Percentiles rank a stretch among this genome's conserved stretches.
These are phyloP conservation scores for Emericellopsis atlantica DNA, from an alignment of 2,329 filamentous ascomycete species.

Conservation along the genomic window DNA sequence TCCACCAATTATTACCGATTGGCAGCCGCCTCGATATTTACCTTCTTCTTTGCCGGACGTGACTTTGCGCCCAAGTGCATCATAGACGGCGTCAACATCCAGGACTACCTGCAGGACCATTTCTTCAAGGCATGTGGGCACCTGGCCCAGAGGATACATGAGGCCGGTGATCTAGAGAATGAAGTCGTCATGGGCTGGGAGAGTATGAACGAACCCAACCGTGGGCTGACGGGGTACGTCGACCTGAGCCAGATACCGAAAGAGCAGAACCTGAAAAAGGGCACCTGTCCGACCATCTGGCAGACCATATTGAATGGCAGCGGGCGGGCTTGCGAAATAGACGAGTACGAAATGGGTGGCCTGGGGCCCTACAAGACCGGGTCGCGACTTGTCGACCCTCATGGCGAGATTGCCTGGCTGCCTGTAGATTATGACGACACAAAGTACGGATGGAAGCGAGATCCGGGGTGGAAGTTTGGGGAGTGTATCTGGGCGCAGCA, in stretches of 20 bases:
- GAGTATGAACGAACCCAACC: constrained; percentile 88
- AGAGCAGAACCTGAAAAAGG: constrained; percentile 85
- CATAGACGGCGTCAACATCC: constrained; percentile 89
- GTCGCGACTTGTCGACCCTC: constrained; percentile 69
- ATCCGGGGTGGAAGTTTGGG: constrained; percentile 82
- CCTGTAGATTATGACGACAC: constrained; percentile 72
- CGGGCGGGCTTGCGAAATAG: constrained; percentile 77
- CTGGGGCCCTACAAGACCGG: constrained; percentile 89
- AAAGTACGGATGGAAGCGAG: constrained; percentile 81
- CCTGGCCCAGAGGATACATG: constrained; percentile 71
- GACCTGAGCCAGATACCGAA: constrained; percentile 72
- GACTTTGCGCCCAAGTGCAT: constrained; percentile 95
- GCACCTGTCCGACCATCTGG: constrained; percentile 86
- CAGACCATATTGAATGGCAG: constrained; percentile 88
- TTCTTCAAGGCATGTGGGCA: constrained; percentile 71
- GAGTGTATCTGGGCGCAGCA: constrained; percentile 96
- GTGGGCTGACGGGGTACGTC: constrained; percentile 71
- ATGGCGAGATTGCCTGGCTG: constrained; percentile 77
- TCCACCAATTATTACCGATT: constrained; percentile 90
- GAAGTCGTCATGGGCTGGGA: constrained; percentile 92
- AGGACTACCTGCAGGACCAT: constrained; percentile 85
- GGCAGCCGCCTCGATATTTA: constrained; percentile 83
- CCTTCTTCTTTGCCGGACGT: constrained; percentile 79
- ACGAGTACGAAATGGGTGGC: constrained; percentile 87
- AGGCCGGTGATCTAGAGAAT: constrained; percentile 79